Percentiles rank a stretch among this genome's conserved stretches.
These are phyloP conservation scores for Xylariaceae sp. DNA, from an alignment of 2,329 filamentous ascomycete species.

Conservation along the genomic window DNA sequence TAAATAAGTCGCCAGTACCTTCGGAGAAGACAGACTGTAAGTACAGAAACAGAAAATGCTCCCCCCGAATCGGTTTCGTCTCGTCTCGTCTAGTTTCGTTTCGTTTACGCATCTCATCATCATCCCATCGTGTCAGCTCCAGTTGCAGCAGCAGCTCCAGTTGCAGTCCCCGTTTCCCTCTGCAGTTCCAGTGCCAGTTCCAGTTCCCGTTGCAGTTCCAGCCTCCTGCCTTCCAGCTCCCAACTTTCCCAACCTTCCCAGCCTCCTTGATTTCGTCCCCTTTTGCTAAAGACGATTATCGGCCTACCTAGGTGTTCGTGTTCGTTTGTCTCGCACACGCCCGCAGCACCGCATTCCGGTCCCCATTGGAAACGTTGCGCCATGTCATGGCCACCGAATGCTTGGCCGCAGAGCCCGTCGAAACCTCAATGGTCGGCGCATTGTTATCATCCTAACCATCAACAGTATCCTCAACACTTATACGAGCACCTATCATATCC, in stretches of 20 bases:
- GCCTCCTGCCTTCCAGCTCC: too few species aligned
- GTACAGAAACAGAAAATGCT: not conserved
- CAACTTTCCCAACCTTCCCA: too few species aligned
- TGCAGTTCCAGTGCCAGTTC: not conserved
- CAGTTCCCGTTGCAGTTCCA: too few species aligned
- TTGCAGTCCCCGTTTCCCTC: not conserved
- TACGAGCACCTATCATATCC: conserved; percentile 4
- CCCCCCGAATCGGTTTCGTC: not conserved
- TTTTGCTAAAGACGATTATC: not conserved
- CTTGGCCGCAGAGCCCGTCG: conserved; percentile 9
- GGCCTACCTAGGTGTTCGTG: not conserved
- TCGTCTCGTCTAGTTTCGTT: too few species aligned
- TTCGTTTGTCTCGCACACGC: not conserved
- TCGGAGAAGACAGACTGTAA: not conserved
- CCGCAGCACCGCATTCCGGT: not conserved
- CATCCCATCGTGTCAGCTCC: too few species aligned
- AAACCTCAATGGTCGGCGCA: conserved; percentile 9
- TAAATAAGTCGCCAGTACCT: not conserved
- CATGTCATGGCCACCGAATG: conserved; percentile 11
- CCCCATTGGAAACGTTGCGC: conserved; percentile 2
- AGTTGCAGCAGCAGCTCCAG: too few species aligned
- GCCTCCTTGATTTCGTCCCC: too few species aligned
- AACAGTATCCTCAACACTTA: conserved; percentile 11
- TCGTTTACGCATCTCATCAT: not conserved
- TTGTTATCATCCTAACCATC: conserved; percentile 7